Base-by-base conservation (phyloP, 306 rosid genomes). In the Quercus mongolica region DNA sequence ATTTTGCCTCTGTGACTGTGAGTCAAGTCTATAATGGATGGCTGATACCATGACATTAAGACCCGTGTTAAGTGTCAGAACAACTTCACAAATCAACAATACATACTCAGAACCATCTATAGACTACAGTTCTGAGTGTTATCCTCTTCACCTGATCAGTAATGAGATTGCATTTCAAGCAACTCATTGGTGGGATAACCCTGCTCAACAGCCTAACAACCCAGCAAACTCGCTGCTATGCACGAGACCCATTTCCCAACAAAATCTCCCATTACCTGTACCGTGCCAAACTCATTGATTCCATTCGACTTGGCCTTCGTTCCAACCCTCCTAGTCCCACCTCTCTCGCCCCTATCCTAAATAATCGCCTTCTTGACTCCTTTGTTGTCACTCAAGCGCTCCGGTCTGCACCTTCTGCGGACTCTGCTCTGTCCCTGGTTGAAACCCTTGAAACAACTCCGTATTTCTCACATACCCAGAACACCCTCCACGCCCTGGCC, bases 251-350 rank as follows among this genome's bases (percentile, higher is more conserved):
- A 25, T 93, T 93, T 83, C 91, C 91, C 69, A 86, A 72, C 41
- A 93, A 85, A 85, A 85, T 91, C 23, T 75, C 90, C 17, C 94
- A 90, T 82, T 93, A 91, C 86, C 88, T 93, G 23, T 49, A 88
- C 84, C 98, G 97, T 35, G 94, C 98, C 56, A 88, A 85, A 33
- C 91, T 91, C 84, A 86, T 93, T 9, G 92, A 93, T 56, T 84
- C 97, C 41, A 88, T 93, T 78, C 92, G 98, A n/a, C 83, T 91
- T 28, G 59, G 79, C 33, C 88, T 93, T 28, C 97, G 97, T 1
- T 84, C 92, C 63, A 52, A 41, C 56, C 56, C 76, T 33, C 80
- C 87, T 56, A 78, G 68, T 33, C 81, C 88, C 59, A 78, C 57
- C 77, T 86, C 93, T 1, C 93, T 93, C 41, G 49, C 80, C 17